A percentile compares a stretch with the other conserved stretches of the same genome.
Evolutionary conservation across 306 rosid genomes (phyloP).

Genomic region (Cucumis sativus): Cucumber_9930_V3 NC_026658.2:4508001-4508500

Average conservation of each 20-base stretch:
- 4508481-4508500: constrained; percentile 81
- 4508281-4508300: not conserved
- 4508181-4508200: not conserved
- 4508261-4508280: not conserved
- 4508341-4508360: not conserved
- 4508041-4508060: constrained; percentile 98
- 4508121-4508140: not conserved
- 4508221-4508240: not conserved
- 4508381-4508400: not conserved
- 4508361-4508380: not conserved
- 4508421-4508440: constrained; percentile 5
- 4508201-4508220: not conserved
- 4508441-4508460: constrained; percentile 60
- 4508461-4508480: constrained; percentile 76
- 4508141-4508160: not conserved
- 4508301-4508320: not conserved
- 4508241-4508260: not conserved
- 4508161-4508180: not conserved
- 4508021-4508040: constrained; percentile 93
- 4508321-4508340: not conserved
- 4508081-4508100: constrained; percentile 79
- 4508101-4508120: constrained; percentile 3
- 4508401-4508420: not conserved
- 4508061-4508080: constrained; percentile 98
- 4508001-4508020: constrained; percentile 96